These are phyloP conservation scores for Exidia glandulosa DNA, from an alignment of 768 basidiomycete genomes.

Conservation along the genomic window DNA sequence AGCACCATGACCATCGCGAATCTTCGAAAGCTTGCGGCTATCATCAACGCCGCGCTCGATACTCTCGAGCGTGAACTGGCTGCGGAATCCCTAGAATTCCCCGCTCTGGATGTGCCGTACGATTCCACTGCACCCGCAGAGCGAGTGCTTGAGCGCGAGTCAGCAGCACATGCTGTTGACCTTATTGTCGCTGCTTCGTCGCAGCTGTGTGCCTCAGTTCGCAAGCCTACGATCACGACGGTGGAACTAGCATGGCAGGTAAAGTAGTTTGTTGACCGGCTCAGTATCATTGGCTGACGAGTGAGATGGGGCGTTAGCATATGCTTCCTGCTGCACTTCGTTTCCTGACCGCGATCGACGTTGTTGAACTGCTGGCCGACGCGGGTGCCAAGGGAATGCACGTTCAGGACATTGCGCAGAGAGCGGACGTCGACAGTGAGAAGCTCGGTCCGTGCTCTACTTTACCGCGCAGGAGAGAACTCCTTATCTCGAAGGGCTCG, in stretches of 20 bases:
- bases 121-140: slow-evolving; percentile 39
- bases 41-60: slow-evolving; percentile 58
- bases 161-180: slow-evolving; percentile 9
- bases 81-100: slow-evolving; percentile 41
- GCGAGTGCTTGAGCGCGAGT: slow-evolving; percentile 30
- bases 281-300: too few species aligned
- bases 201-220: slow-evolving; percentile 53
- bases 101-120: slow-evolving; percentile 40
- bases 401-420: neutral
- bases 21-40: slow-evolving; percentile 50
- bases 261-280: too few species aligned
- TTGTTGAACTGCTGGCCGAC: slow-evolving; percentile 57
- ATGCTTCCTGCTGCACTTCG: slow-evolving; percentile 70
- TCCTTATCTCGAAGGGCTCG: neutral
- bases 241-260: too few species aligned
- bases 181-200: slow-evolving; percentile 55
- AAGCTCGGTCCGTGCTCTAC: neutral
- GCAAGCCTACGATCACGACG: slow-evolving; percentile 58
- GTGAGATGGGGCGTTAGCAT: too few species aligned
- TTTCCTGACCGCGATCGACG: slow-evolving; percentile 59
- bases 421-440: neutral
- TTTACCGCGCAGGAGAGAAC: neutral
- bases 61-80: slow-evolving; percentile 39
- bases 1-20: slow-evolving; percentile 47
- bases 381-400: slow-evolving; percentile 30